Percentiles rank a stretch among this genome's conserved stretches.
Evolutionary conservation across 257 asterid genomes (phyloP).

Genomic region (Sherardia arvensis): DNA sequence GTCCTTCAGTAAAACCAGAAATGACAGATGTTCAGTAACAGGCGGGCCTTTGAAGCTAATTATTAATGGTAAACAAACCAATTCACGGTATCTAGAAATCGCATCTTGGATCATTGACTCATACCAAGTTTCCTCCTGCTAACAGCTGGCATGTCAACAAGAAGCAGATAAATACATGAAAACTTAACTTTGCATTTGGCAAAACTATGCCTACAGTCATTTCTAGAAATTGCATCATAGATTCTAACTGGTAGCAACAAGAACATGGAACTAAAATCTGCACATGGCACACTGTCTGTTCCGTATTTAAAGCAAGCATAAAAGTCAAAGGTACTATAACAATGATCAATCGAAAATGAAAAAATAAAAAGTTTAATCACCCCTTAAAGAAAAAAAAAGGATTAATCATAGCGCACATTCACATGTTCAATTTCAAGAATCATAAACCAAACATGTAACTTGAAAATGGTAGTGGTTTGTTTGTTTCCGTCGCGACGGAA

Average conservation of each 20-base stretch:
- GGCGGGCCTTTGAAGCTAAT: not conserved
- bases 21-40: not conserved
- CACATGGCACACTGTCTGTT: not conserved
- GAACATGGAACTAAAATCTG: not conserved
- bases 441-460: not conserved
- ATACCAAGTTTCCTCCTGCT: not conserved
- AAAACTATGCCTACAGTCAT: too few species aligned
- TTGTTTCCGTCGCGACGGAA: not conserved
- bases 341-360: too few species aligned
- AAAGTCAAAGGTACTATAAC: too few species aligned
- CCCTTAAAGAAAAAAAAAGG: too few species aligned
- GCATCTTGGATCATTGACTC: not conserved
- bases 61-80: not conserved
- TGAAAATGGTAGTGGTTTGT: not conserved
- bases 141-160: not conserved
- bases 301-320: not conserved
- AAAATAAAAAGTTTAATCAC: too few species aligned
- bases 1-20: slow-evolving; percentile 25
- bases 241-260: not conserved
- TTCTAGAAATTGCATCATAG: too few species aligned
- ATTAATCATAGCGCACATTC: not conserved
- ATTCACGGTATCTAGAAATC: too few species aligned
- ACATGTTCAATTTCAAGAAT: not conserved
- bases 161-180: too few species aligned
- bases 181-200: not conserved